Conservation (phyloP, 257 asterid species). For the Solanum raphanifolium region DNA sequence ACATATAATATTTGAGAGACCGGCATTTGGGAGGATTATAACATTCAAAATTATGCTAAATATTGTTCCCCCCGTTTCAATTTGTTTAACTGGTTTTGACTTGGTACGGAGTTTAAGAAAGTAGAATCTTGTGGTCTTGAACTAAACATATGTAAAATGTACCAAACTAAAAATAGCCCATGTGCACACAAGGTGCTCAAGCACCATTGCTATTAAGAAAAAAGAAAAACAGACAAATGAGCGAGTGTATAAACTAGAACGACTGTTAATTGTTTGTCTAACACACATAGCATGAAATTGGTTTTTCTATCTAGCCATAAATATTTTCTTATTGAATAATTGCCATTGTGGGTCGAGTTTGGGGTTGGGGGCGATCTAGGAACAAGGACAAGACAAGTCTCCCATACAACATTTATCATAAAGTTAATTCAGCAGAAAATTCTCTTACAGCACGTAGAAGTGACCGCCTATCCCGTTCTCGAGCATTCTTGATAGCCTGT, state of each 20-base stretch:
- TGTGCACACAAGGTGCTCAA: background rate
- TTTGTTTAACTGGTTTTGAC: background rate
- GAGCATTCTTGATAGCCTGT: conserved; percentile 87
- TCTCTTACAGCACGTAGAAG: conserved; percentile 68
- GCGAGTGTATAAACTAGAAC: background rate
- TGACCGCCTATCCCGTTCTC: conserved; percentile 87
- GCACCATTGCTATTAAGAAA: background rate
- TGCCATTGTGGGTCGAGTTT: background rate
- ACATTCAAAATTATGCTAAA: background rate
- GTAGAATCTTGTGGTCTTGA: background rate
- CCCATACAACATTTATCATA: background rate
- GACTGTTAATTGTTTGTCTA: background rate
- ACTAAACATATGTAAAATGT: background rate
- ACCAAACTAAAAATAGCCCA: background rate
- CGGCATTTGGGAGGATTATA: background rate
- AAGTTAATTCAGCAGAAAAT: background rate
- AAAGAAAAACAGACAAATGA: background rate
- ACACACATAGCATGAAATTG: background rate
- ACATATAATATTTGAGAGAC: background rate
- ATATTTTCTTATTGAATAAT: background rate
- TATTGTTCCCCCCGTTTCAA: background rate
- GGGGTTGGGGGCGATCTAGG: background rate
- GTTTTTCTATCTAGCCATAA: background rate
- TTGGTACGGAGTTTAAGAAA: background rate
- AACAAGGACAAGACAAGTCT: background rate